phyloP scores from a whole-genome alignment of 1,284 basidiomycete species.

The Psilocybe mexicana region DNA sequence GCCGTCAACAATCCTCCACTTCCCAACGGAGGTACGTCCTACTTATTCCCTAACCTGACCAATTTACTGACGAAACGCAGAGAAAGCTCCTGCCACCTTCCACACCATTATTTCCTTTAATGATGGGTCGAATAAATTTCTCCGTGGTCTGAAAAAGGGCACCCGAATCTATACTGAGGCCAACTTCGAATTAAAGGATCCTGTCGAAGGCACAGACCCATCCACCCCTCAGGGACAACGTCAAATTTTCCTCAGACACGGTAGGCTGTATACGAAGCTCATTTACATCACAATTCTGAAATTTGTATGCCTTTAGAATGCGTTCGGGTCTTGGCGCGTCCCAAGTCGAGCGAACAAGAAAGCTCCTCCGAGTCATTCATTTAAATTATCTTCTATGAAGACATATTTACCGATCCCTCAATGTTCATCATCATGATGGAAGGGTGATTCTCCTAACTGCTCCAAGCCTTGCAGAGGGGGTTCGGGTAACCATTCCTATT shows the following conservation, averaged over 20 bases:
- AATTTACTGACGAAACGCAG: slow-evolving; percentile 1
- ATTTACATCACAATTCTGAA: neutral
- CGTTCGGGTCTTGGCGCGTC: slow-evolving; percentile 23
- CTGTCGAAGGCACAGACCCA: slow-evolving; percentile 62
- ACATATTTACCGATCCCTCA: slow-evolving; percentile 1
- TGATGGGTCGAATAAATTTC: slow-evolving; percentile 54
- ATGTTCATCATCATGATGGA: slow-evolving; percentile 25
- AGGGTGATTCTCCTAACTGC: slow-evolving; percentile 30
- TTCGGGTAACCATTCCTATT: slow-evolving; percentile 37
- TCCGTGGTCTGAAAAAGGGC: slow-evolving; percentile 66
- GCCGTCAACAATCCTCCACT: slow-evolving; percentile 65
- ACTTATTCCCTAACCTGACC: neutral
- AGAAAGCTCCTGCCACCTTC: slow-evolving; percentile 71
- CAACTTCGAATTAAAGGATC: slow-evolving; percentile 70
- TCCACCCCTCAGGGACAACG: slow-evolving; percentile 67
- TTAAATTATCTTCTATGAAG: neutral
- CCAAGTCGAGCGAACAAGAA: slow-evolving; percentile 4
- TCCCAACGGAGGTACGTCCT: slow-evolving; percentile 54
- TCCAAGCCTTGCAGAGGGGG: slow-evolving; percentile 26
- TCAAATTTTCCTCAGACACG: slow-evolving; percentile 78
- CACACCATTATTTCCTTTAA: slow-evolving; percentile 75
- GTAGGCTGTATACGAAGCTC: slow-evolving; percentile 37
- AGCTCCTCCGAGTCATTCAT: neutral
- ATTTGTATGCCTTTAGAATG: slow-evolving; percentile 11
- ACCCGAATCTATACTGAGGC: slow-evolving; percentile 76